Evolutionary conservation across 192 early-diverging fungal genomes (phyloP).

Genomic region (Linnemannia exigua): DNA sequence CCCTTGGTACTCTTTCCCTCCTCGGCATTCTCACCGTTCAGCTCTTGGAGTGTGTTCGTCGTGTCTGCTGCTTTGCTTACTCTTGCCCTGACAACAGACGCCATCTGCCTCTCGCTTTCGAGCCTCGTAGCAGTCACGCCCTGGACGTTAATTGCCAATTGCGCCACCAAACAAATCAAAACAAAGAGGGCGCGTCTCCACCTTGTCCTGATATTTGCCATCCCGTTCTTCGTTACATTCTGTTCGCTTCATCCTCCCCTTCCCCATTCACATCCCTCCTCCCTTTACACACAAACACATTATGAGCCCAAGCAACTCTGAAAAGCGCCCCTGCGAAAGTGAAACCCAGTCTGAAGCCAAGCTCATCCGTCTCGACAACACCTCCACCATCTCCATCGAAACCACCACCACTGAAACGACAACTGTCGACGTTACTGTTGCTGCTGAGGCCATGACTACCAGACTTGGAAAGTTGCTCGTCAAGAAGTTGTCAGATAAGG

Average conservation of each 20-base stretch:
- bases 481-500: constrained; percentile 79
- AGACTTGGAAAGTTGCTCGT: constrained; percentile 70
- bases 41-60: no score
- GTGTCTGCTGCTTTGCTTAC: no score
- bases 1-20: no score
- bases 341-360: constrained; percentile 16
- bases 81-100: no score
- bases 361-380: constrained; percentile 18
- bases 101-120: no score
- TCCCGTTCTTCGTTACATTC: background rate
- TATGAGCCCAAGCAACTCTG: constrained; percentile 30
- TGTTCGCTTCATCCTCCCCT: background rate
- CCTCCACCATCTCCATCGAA: background rate
- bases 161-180: constrained; percentile 5
- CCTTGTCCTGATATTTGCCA: background rate
- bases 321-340: constrained; percentile 27
- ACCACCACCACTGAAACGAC: background rate
- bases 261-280: background rate
- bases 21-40: no score
- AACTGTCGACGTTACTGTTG: background rate
- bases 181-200: constrained; percentile 7
- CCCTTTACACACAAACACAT: background rate
- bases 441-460: background rate
- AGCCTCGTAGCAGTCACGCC: constrained; percentile 8
- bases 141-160: background rate